These are phyloP conservation scores for Starmerella stellata DNA, from an alignment of 805 yeast genomes.

Conservation along the genomic window DNA sequence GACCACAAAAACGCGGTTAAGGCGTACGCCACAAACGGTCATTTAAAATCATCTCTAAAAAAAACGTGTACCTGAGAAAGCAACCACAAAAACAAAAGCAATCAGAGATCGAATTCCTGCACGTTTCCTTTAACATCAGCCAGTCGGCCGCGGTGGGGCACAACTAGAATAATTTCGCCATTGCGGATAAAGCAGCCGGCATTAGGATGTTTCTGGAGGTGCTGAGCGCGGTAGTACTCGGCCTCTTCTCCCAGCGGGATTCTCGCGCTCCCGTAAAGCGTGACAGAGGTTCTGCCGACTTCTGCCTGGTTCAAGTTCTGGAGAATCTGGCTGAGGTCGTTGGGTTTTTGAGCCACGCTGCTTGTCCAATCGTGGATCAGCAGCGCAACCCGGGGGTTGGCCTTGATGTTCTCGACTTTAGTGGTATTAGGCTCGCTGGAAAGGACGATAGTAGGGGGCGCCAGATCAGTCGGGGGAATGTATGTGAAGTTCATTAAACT, in stretches of 20 bases:
- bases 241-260: slow-evolving; percentile 35
- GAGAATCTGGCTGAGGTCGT: slow-evolving; percentile 37
- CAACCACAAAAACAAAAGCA: too few species aligned
- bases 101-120: slow-evolving; percentile 4
- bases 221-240: slow-evolving; percentile 41
- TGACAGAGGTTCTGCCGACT: slow-evolving; percentile 62
- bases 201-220: slow-evolving; percentile 45
- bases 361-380: slow-evolving; percentile 74
- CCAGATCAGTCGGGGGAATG: slow-evolving; percentile 18
- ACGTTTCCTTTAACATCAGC: slow-evolving; percentile 34
- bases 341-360: slow-evolving; percentile 34
- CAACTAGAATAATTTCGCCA: slow-evolving; percentile 46
- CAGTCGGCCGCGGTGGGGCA: slow-evolving; percentile 50
- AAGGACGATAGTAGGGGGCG: slow-evolving; percentile 28
- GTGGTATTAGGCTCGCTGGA: slow-evolving; percentile 56
- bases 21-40: too few species aligned
- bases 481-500: slow-evolving; percentile 78
- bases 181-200: slow-evolving; percentile 51
- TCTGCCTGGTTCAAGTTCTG: slow-evolving; percentile 66
- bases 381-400: slow-evolving; percentile 63
- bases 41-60: too few species aligned
- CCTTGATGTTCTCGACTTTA: slow-evolving; percentile 49
- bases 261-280: slow-evolving; percentile 54
- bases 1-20: too few species aligned
- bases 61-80: too few species aligned